A percentile compares a stretch with the other conserved stretches of the same genome.
Evolutionary conservation across 495 filamentous ascomycete genomes (phyloP).

Genomic region (Penicillium simplicissimum): DNA sequence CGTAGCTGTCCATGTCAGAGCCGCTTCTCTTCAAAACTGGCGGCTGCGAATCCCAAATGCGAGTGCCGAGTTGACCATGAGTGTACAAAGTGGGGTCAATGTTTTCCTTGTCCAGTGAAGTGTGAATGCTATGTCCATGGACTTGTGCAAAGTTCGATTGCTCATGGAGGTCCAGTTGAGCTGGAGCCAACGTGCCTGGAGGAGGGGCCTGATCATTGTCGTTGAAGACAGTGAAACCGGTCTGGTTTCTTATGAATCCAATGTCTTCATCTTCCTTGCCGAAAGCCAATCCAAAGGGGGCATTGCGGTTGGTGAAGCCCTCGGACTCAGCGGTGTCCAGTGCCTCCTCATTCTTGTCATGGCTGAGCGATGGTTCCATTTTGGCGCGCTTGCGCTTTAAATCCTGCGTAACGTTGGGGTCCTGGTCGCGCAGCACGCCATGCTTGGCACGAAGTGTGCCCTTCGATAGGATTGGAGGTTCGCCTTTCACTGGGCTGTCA

Average conservation of each 20-base stretch:
- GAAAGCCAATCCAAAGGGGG: conserved; percentile 6
- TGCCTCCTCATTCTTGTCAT: neutral
- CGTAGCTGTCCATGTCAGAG: conserved; percentile 27
- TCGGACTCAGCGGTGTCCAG: neutral
- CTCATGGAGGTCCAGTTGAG: conserved; percentile 27
- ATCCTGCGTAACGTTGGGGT: conserved; percentile 34
- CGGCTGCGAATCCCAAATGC: conserved; percentile 26
- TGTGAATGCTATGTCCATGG: conserved; percentile 12
- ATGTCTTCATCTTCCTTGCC: conserved; percentile 35
- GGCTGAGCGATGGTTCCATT: conserved; percentile 10
- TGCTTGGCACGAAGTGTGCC: conserved; percentile 31
- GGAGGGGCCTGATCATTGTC: conserved; percentile 26
- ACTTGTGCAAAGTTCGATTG: conserved; percentile 16
- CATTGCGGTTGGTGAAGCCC: neutral
- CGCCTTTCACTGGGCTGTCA: conserved; percentile 50
- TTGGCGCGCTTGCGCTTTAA: conserved; percentile 25
- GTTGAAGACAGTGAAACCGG: conserved; percentile 39
- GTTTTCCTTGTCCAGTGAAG: conserved; percentile 41
- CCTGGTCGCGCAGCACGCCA: conserved; percentile 25
- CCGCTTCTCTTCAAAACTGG: conserved; percentile 32
- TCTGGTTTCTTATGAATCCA: conserved; percentile 26
- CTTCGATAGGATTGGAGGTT: conserved; percentile 46
- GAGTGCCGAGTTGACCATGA: too few relatives aligned
- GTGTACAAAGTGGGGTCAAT: conserved; percentile 43
- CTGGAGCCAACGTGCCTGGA: conserved; percentile 24